Percentiles rank a stretch among this genome's conserved stretches.
Evolutionary conservation across 2,329 filamentous ascomycete species (phyloP).

Genomic region (Talaromyces rugulosus): DNA sequence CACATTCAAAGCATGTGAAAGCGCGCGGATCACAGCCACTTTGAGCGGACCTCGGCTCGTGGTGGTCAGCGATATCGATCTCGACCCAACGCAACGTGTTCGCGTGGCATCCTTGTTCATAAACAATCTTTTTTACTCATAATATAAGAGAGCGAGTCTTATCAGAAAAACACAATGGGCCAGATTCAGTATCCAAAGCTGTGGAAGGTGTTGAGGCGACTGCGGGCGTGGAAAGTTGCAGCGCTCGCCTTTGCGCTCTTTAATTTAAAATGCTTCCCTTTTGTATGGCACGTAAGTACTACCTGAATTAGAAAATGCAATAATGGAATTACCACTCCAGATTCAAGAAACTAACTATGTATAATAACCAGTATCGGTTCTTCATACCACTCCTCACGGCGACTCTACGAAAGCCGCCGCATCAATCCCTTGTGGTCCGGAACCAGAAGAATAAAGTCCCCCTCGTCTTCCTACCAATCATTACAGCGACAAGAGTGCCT

Average conservation of each 20-base stretch:
- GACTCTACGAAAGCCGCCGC: conserved; percentile 7
- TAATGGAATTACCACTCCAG: no score
- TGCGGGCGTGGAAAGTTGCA: neutral
- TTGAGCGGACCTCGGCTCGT: neutral
- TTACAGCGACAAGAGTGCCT: conserved; percentile 9
- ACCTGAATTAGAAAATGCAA: neutral
- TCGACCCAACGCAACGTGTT: neutral
- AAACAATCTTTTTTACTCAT: neutral
- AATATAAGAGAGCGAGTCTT: neutral
- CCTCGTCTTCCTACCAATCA: conserved; percentile 13
- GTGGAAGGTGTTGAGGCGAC: neutral
- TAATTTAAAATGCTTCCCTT: conserved; percentile 12
- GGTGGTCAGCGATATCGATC: neutral
- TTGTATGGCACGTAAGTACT: conserved; percentile 15
- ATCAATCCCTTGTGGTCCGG: neutral
- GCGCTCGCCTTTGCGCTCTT: conserved; percentile 7
- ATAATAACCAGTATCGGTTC: conserved; percentile 1
- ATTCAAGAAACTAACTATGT: neutral
- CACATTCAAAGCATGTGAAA: neutral
- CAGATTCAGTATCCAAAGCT: neutral
- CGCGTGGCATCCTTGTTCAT: neutral
- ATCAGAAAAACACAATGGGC: neutral
- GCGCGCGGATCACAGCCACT: neutral
- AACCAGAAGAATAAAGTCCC: conserved; percentile 6
- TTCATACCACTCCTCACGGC: conserved; percentile 7